phyloP scores from a whole-genome alignment of 495 filamentous ascomycete species.

The Xeromyces bisporus region DNA sequence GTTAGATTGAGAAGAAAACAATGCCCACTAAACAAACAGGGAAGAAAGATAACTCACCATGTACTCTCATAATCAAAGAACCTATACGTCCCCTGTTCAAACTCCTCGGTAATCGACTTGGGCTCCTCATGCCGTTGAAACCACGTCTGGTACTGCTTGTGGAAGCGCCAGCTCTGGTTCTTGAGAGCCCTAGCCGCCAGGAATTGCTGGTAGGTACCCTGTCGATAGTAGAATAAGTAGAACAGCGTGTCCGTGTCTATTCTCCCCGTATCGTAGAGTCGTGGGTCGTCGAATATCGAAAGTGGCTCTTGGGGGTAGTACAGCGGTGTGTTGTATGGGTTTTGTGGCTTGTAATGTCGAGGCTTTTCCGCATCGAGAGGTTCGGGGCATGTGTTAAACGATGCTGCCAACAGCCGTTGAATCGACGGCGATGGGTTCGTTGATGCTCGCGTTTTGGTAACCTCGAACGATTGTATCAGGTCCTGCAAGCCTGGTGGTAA shows the following conservation, averaged over 20 bases:
- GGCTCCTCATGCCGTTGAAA: slow-evolving; percentile 97
- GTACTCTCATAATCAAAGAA: slow-evolving; percentile 99
- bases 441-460: slow-evolving; percentile 48
- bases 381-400: slow-evolving; percentile 54
- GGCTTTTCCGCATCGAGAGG: slow-evolving; percentile 66
- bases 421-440: slow-evolving; percentile 42
- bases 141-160: slow-evolving; percentile 99
- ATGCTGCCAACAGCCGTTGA: slow-evolving; percentile 53
- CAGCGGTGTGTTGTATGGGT: slow-evolving; percentile 57
- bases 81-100: slow-evolving; percentile 92
- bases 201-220: slow-evolving; percentile 89
- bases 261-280: slow-evolving; percentile 53
- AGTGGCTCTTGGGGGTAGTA: slow-evolving; percentile 89
- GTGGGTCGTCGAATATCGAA: slow-evolving; percentile 75
- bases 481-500: slow-evolving; percentile 84
- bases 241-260: slow-evolving; percentile 96
- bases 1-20: slow-evolving; percentile 3
- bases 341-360: slow-evolving; percentile 65
- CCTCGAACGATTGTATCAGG: slow-evolving; percentile 76
- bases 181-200: slow-evolving; percentile 92
- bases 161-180: slow-evolving; percentile 94
- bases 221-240: slow-evolving; percentile 97
- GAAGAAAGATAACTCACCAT: slow-evolving; percentile 46
- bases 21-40: slow-evolving; percentile 3
- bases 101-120: slow-evolving; percentile 95